Percentiles rank a stretch among this genome's conserved stretches.
Evolutionary conservation across 495 filamentous ascomycete species (phyloP).

Genomic region (Cryomyces minteri): DNA sequence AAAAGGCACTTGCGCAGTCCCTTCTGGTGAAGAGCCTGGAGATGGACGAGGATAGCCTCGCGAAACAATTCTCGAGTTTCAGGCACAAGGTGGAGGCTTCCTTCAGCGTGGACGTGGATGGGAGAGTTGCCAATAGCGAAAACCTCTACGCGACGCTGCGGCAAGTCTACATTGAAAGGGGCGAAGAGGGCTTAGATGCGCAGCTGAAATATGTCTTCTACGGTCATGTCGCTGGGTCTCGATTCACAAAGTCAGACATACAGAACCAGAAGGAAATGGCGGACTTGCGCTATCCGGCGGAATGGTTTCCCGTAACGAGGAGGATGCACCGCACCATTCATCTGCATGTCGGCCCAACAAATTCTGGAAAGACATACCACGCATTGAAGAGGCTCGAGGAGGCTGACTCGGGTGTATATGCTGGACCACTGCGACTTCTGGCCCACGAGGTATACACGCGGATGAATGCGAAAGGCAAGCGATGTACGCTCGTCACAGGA

Average conservation of each 20-base stretch:
- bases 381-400: conserved; percentile 74
- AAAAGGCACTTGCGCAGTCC: too few species aligned
- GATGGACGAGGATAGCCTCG: too few species aligned
- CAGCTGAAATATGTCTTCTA: conserved; percentile 44
- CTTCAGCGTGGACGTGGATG: too few species aligned
- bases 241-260: conserved; percentile 29
- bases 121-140: too few species aligned
- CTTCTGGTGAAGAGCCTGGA: too few species aligned
- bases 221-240: conserved; percentile 26
- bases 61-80: too few species aligned
- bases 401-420: conserved; percentile 64
- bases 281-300: conserved; percentile 67
- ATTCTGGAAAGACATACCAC: conserved; percentile 95
- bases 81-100: too few species aligned
- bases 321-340: conserved; percentile 64
- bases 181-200: conserved; percentile 6
- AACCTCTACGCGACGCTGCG: too few species aligned
- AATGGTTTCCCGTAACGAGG: conserved; percentile 80
- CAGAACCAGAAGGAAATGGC: conserved; percentile 45
- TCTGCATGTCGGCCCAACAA: conserved; percentile 92
- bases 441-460: conserved; percentile 86
- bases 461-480: conserved; percentile 53
- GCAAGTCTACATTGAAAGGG: background rate
- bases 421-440: conserved; percentile 75
- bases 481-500: conserved; percentile 72